Evolutionary conservation across 257 asterid genomes (phyloP), one percentile per base, ranked within the genome.

Genomic region (Solanum tarapatanum): DNA sequence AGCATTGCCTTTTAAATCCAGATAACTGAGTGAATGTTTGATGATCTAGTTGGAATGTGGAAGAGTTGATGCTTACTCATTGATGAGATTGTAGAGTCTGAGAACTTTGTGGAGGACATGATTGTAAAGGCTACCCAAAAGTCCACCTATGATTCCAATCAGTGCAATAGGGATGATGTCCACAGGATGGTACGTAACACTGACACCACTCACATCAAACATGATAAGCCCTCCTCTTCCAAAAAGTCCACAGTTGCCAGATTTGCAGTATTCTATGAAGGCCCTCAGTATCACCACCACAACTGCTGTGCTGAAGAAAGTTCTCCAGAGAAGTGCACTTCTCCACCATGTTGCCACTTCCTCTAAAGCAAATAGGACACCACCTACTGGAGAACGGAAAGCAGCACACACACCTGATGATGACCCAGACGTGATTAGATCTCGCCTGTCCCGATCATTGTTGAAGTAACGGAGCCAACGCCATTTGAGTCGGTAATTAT

Each of bases 281-380:
- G 98, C 96, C 91, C 98, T 92, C 26, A 96, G 97, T 45, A 96
- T 93, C 48, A 96, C 99, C 55, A 94, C 99, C 86, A 96, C 98
- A 75, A 95, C 94, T 58, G 99, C 98, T 1, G 98, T 93, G 88
- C 99, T 96, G 93, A 96, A 96, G 91, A 96, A 95, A n/a, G 95
- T 94, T 88, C 99, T 95, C 99, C 99, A 96, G 45, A 95, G 97
- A 68, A 96, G 98, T 73, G 99, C 98, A 87, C 98, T 96, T 92
- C 99, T 92, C 98, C 99, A 96, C 99, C 99, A 96, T 41, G 99
- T 96, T n/a, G 99, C 98, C 89, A 96, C 98, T 91, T 96, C 99
- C 90, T 96, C 99, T 14, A 96, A 92, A 82, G 99, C 90, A 72
- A 96, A 96, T 66, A 96, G 94, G 86, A 96, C 97, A 23, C 99